These are phyloP conservation scores for Oenanthe sinensis DNA, from an alignment of 129 eudicot species.

Conservation along the genomic window DNA sequence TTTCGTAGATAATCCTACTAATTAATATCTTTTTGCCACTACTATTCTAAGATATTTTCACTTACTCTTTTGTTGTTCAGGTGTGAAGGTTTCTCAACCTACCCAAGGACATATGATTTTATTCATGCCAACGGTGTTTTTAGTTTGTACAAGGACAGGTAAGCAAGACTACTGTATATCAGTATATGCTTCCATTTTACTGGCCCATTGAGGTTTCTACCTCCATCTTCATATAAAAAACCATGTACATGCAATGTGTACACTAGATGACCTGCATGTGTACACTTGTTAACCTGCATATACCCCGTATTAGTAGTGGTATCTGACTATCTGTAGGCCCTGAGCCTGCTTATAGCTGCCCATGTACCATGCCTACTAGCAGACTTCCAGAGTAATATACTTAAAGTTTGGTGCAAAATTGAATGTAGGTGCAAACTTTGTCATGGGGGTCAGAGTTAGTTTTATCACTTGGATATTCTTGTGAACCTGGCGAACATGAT, in stretches of 20 bases:
- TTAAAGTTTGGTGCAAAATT: not conserved
- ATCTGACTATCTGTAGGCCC: not conserved
- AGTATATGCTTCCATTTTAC: not conserved
- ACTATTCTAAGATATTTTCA: not conserved
- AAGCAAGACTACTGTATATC: slow-evolving; percentile 15
- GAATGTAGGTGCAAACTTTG: not conserved
- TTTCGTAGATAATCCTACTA: not conserved
- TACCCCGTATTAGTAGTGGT: not conserved
- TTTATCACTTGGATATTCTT: not conserved
- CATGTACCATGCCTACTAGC: not conserved
- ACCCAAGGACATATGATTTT: slow-evolving; percentile 93
- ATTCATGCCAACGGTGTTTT: slow-evolving; percentile 92
- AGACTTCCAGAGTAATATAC: not conserved
- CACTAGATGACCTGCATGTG: not conserved
- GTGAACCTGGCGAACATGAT: not conserved
- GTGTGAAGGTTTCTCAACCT: slow-evolving; percentile 97
- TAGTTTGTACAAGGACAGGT: slow-evolving; percentile 89
- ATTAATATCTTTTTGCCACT: not conserved
- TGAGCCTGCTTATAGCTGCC: not conserved
- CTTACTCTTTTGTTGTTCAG: slow-evolving; percentile 28
- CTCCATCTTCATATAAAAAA: not conserved
- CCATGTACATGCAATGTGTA: not conserved
- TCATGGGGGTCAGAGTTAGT: not conserved
- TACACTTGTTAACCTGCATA: not conserved
- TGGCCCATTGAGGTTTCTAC: not conserved